Evolutionary conservation across 2,329 filamentous ascomycete genomes (phyloP).

Genomic region (Meredithiella fracta): DNA sequence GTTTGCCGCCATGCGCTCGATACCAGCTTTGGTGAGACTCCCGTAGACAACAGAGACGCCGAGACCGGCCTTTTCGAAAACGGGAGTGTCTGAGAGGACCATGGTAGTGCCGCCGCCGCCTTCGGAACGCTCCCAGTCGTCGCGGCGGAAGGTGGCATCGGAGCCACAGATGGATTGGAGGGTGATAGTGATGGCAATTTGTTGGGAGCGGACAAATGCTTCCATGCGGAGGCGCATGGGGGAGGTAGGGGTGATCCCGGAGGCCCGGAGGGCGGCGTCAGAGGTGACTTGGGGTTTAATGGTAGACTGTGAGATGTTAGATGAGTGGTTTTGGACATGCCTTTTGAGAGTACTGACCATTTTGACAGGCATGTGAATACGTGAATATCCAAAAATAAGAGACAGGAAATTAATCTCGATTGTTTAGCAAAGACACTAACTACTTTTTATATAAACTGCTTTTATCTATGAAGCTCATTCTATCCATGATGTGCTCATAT

Average conservation of each 20-base stretch:
- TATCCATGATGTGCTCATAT: no score
- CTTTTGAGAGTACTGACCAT: neutral
- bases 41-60: conserved; percentile 94
- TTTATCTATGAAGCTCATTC: no score
- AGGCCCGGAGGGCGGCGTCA: conserved; percentile 54
- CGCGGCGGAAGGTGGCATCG: conserved; percentile 48
- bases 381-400: no score
- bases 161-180: conserved; percentile 67
- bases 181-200: conserved; percentile 69
- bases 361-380: no score
- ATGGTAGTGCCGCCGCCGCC: conserved; percentile 90
- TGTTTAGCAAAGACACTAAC: no score
- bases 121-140: conserved; percentile 74
- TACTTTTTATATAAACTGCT: no score
- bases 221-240: conserved; percentile 98
- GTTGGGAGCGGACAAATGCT: conserved; percentile 83
- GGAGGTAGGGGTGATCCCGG: conserved; percentile 56
- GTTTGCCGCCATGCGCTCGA: conserved; percentile 83
- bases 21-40: conserved; percentile 68
- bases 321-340: neutral
- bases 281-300: conserved; percentile 35
- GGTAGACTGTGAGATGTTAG: neutral
- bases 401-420: no score
- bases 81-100: conserved; percentile 86
- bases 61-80: conserved; percentile 95